Conservation (phyloP, 139 green algal genomes). For the Yamagishiella unicocca region DNA sequence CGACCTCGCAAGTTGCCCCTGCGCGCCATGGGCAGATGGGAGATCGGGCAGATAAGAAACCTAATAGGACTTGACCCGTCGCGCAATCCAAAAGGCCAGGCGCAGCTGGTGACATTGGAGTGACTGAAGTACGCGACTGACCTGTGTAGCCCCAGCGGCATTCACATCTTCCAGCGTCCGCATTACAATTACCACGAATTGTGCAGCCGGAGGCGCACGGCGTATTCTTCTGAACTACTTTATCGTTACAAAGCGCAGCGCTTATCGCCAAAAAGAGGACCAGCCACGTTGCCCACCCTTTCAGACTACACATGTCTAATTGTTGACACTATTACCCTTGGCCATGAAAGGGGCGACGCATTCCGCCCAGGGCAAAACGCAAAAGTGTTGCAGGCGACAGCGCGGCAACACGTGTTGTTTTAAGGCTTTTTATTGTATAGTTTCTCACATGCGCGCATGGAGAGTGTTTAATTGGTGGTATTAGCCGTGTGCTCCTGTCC, state of each 20-base stretch:
- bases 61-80: too few species aligned
- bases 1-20: slow-evolving; percentile 9
- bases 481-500: too few species aligned
- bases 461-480: too few species aligned
- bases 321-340: too few species aligned
- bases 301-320: background rate
- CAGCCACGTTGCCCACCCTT: background rate
- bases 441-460: too few species aligned
- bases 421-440: too few species aligned
- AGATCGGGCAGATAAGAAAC: too few species aligned
- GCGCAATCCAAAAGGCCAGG: too few species aligned
- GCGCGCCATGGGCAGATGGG: background rate
- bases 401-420: too few species aligned
- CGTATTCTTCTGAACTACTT: background rate
- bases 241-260: background rate
- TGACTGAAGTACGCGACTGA: background rate
- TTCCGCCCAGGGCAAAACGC: too few species aligned
- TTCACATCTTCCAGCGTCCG: background rate
- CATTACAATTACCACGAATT: slow-evolving; percentile 16
- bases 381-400: too few species aligned
- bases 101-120: background rate
- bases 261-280: background rate
- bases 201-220: background rate
- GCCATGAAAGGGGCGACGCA: too few species aligned
- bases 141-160: slow-evolving; percentile 29